Base-by-base conservation (phyloP, 805 yeast genomes). In the Yarrowia deformans region DNA sequence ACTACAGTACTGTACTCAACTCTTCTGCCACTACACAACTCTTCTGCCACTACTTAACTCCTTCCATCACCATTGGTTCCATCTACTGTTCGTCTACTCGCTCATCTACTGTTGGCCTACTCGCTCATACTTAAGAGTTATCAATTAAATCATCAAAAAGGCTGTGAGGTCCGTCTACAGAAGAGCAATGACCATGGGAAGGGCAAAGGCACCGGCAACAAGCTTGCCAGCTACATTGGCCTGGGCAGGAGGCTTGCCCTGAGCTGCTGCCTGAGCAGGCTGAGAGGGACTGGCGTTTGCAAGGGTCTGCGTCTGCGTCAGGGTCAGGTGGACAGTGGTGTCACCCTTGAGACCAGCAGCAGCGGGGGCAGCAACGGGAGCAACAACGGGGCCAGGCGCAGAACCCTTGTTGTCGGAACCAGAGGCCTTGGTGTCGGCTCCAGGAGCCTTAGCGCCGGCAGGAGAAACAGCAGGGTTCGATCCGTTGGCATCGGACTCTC, bases 211-310 rank as follows among this genome's bases (percentile, higher is more conserved):
- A 32, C 39, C 54, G 18, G 54, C 39, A 16, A 49, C 39, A 14
- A 49, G 54, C 54, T 49, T 29, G 19, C 37, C 35, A 32, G 54
- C 54, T 8, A 39, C 54, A 34, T 49, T 49, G 19, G 54, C 54
- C 54, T 49, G 54, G 13, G 6, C 39, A 16, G 54, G 54, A 13
- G 8, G 18, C 19, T 49, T 14, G 10, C 8, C 23, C 23, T 18
- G 23, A 32, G 37, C 37, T 14, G 52, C 14, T 34, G 34, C 52
- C 52, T 46, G 52, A 35, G 52, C 32, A 49, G 54, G 35, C 54
- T 16, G 29, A 4, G 29, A 23, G 29, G 29, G 29, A 23, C 29
- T 49, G 54, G 14, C 14, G 40, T 10, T 39, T 13, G 19, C 39
- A 16, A 32, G 6, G 39, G 46, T 43, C 19, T 43, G 46, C 23